Base-by-base conservation (phyloP, 2,329 filamentous ascomycete genomes). In the Geoglossum cookeanum region DNA sequence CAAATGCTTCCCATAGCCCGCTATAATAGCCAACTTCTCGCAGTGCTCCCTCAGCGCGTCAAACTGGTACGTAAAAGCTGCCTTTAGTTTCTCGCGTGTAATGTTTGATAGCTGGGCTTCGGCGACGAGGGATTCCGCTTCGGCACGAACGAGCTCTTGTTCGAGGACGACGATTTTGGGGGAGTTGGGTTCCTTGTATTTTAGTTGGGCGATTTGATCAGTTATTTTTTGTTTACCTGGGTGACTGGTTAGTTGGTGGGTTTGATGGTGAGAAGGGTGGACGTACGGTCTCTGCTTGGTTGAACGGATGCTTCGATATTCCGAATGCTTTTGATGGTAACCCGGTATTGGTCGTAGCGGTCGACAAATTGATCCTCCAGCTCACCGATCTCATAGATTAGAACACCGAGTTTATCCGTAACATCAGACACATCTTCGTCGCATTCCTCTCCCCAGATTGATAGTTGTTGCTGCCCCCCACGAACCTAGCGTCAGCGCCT, bases 121-220 rank as follows among this genome's bases (percentile, higher is more conserved):
- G 61, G 92, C 92, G 58, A 98, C 92, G 13, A 98, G 82, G n/a
- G 92, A 97, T 72, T 98, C 92, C 65, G 92, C 92, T 73, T 98
- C 92, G 63, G 92, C 92, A 65, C 92, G 90, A 64, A 98, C 92
- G 59, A 98, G 86, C 72, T 98, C 92, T 72, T 98, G 92, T 74
- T 98, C 92, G 57, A 98, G 83, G 45, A 98, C 90, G 58, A 96
- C 89, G 64, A 98, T 96, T 74, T 89, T 92, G 62, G 91, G 90
- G 39, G 90, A 96, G 75, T 94, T 95, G 64, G 92, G 92, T 72
- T 98, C 92, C 77, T 98, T 98, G 81, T 97, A 98, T 74, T 98
- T 98, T 66, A 98, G 80, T 71, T 97, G 91, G 55, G 92, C 91
- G 65, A 98, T 98, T 69, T 97, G 88, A 69, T 98, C 92, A 65